Percentiles rank a stretch among this genome's conserved stretches.
Conservation (phyloP, 2,329 filamentous ascomycete genomes). For the Colletotrichum camelliae region DNA sequence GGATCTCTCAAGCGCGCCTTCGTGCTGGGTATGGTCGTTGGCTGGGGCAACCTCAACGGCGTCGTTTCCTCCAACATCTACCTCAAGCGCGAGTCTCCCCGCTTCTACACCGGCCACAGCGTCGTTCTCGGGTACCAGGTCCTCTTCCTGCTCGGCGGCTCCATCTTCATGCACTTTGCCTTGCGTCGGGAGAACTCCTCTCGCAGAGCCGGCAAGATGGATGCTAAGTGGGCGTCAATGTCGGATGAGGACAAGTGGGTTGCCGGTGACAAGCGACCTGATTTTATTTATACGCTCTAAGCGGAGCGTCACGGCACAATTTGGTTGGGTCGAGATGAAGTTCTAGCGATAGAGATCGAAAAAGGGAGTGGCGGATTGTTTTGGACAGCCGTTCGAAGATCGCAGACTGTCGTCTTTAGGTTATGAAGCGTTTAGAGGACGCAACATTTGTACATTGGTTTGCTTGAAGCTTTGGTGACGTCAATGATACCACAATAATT, state of each 20-base stretch:
- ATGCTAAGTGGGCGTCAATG: slow-evolving; percentile 62
- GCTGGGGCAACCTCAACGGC: slow-evolving; percentile 79
- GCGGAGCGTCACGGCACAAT: accelerated
- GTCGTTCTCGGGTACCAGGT: slow-evolving; percentile 69
- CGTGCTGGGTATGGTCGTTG: slow-evolving; percentile 76
- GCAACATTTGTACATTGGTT: neutral
- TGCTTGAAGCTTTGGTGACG: neutral
- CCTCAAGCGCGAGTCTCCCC: slow-evolving; percentile 30
- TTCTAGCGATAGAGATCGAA: neutral
- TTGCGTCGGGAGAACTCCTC: slow-evolving; percentile 65
- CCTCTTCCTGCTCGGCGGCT: slow-evolving; percentile 68
- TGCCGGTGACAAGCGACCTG: slow-evolving; percentile 58
- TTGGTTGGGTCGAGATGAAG: neutral
- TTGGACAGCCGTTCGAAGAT: neutral
- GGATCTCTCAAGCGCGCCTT: slow-evolving; percentile 68
- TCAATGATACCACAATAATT: neutral
- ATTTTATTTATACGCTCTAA: slow-evolving; percentile 39
- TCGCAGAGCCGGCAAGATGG: slow-evolving; percentile 59
- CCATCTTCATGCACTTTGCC: slow-evolving; percentile 63
- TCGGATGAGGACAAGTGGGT: slow-evolving; percentile 58
- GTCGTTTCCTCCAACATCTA: slow-evolving; percentile 74
- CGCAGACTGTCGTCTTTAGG: accelerated
- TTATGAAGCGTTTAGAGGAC: neutral
- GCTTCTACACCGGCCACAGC: slow-evolving; percentile 58
- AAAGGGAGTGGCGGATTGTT: too few relatives aligned